These are phyloP conservation scores for Globisporangium splendens DNA, from an alignment of 352 stramenopile species.

Conservation along the genomic window DNA sequence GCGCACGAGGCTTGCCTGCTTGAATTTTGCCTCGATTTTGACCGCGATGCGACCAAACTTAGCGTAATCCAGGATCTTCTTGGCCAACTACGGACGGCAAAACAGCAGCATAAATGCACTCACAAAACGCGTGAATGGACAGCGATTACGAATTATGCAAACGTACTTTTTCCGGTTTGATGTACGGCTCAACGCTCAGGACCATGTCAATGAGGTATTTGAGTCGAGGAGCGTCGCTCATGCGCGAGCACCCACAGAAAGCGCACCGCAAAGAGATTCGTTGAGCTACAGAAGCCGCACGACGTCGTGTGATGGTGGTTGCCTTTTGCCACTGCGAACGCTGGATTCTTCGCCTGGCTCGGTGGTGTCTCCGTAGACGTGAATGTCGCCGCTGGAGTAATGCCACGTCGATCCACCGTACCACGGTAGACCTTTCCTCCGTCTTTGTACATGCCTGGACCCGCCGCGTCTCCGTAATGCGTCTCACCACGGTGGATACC, in stretches of 20 bases:
- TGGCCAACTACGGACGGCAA: conserved; percentile 35
- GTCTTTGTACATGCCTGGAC: conserved; percentile 34
- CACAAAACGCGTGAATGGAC: background rate
- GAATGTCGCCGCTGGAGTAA: conserved; percentile 68
- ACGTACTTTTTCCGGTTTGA: conserved; percentile 47
- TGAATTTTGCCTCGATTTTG: conserved; percentile 71
- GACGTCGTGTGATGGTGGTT: conserved; percentile 20
- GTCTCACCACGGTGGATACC: conserved; percentile 16
- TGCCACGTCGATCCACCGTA: conserved; percentile 45
- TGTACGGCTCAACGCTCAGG: conserved; percentile 60
- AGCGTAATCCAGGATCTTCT: conserved; percentile 71
- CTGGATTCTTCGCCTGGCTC: conserved; percentile 43
- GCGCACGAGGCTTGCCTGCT: conserved; percentile 72
- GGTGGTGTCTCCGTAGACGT: conserved; percentile 45
- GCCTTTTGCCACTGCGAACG: conserved; percentile 11
- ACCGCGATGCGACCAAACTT: conserved; percentile 77
- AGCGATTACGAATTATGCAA: background rate
- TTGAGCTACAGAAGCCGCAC: conserved; percentile 72
- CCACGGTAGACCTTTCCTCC: conserved; percentile 39
- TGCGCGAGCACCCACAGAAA: conserved; percentile 68
- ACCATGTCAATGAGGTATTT: conserved; percentile 83
- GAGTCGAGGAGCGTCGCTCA: conserved; percentile 65
- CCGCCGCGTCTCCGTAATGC: conserved; percentile 24
- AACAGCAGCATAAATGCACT: background rate
- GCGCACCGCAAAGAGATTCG: conserved; percentile 65